These are phyloP conservation scores for Dalbergia cochinchinensis DNA, from an alignment of 306 rosid species.

Conservation along the genomic window DNA sequence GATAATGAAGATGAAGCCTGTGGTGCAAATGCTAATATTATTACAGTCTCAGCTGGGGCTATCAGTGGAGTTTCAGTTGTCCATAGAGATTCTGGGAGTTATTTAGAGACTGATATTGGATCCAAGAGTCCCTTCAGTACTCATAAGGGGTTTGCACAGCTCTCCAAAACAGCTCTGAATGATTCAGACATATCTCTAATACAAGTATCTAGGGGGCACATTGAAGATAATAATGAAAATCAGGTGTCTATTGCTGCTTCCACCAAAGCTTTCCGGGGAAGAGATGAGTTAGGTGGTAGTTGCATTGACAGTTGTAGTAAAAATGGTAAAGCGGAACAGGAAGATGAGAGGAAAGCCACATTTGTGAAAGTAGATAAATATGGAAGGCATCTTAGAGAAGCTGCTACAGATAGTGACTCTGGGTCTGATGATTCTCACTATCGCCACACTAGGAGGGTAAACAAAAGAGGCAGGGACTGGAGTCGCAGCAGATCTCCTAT, in stretches of 20 bases:
- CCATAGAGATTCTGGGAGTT: constrained; percentile 42
- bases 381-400: constrained; percentile 83
- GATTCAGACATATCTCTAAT: constrained; percentile 50
- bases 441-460: constrained; percentile 53
- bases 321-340: constrained; percentile 49
- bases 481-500: constrained; percentile 78
- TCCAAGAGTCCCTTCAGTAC: constrained; percentile 43
- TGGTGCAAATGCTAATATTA: constrained; percentile 49
- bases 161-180: constrained; percentile 46
- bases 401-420: constrained; percentile 74
- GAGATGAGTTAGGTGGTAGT: constrained; percentile 50
- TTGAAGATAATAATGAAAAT: constrained; percentile 52
- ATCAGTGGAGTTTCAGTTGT: constrained; percentile 49
- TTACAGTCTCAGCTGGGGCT: constrained; percentile 47
- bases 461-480: constrained; percentile 71
- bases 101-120: constrained; percentile 47
- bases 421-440: constrained; percentile 69
- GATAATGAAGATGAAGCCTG: constrained; percentile 60
- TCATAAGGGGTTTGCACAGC: constrained; percentile 46
- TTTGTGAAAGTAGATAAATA: constrained; percentile 77
- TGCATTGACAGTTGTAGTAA: constrained; percentile 49
- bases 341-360: constrained; percentile 53
- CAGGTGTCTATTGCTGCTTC: constrained; percentile 49
- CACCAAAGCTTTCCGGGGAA: constrained; percentile 47
- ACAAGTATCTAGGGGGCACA: constrained; percentile 42